phyloP scores from a whole-genome alignment of 495 filamentous ascomycete genomes.

The Apiosordaria backusii region DNA sequence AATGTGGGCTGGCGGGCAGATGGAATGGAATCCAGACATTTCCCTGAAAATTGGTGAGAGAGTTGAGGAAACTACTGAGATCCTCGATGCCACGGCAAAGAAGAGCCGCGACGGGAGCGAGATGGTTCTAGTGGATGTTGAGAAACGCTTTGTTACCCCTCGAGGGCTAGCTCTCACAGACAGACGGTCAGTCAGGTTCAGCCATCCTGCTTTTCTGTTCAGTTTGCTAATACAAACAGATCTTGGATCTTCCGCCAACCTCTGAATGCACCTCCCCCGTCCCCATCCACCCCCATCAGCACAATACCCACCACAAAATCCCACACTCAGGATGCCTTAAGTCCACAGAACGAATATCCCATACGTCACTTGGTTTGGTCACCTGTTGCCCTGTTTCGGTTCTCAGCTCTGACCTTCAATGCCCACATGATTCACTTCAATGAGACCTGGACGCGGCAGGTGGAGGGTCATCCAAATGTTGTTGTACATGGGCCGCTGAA shows the following conservation, averaged over 20 bases:
- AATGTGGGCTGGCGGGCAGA: slow-evolving; percentile 67
- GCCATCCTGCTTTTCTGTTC: neutral
- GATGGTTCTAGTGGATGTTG: slow-evolving; percentile 65
- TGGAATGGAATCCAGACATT: slow-evolving; percentile 40
- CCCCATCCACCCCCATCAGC: slow-evolving; percentile 9
- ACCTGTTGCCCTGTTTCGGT: slow-evolving; percentile 60
- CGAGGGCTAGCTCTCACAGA: slow-evolving; percentile 53
- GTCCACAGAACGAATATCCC: slow-evolving; percentile 7
- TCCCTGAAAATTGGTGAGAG: slow-evolving; percentile 44
- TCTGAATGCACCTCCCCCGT: neutral
- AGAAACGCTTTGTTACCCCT: slow-evolving; percentile 51
- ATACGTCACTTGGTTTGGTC: slow-evolving; percentile 48
- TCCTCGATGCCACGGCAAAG: slow-evolving; percentile 52
- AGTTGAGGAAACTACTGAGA: slow-evolving; percentile 55
- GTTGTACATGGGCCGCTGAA: slow-evolving; percentile 66
- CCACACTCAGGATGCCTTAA: slow-evolving; percentile 13
- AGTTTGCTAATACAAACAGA: slow-evolving; percentile 27
- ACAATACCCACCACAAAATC: slow-evolving; percentile 15
- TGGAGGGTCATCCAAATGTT: slow-evolving; percentile 57
- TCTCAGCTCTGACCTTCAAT: slow-evolving; percentile 71
- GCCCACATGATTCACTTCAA: slow-evolving; percentile 72
- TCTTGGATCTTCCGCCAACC: slow-evolving; percentile 56
- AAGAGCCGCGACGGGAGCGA: slow-evolving; percentile 51
- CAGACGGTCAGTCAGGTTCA: slow-evolving; percentile 37
- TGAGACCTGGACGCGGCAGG: slow-evolving; percentile 51